Evolutionary conservation across 371 early-diverging fungal species (phyloP).

Genomic region (Dichotomocladium elegans): DNA sequence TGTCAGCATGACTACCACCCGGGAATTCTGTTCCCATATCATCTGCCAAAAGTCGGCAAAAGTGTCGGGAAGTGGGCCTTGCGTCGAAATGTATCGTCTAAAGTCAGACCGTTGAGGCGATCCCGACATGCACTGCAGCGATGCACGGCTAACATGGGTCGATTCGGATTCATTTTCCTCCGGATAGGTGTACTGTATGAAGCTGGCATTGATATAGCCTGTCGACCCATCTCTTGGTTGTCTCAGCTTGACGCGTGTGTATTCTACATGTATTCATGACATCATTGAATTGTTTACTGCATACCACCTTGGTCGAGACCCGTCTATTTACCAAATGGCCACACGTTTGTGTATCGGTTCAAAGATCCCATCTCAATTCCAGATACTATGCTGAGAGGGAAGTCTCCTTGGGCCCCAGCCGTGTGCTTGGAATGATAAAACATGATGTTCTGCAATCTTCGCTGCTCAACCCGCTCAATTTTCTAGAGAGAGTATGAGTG

Average conservation of each 20-base stretch:
- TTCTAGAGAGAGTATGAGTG: constrained; percentile 31
- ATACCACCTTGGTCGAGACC: neutral
- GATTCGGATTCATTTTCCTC: neutral
- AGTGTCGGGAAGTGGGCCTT: constrained; percentile 84
- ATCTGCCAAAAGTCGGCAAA: constrained; percentile 89
- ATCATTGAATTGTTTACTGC: neutral
- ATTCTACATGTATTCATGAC: constrained; percentile 26
- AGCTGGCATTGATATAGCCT: constrained; percentile 84
- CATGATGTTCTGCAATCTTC: constrained; percentile 62
- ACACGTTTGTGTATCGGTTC: constrained; percentile 78
- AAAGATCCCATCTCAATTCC: constrained; percentile 63
- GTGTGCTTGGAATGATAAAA: constrained; percentile 48
- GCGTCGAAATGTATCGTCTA: constrained; percentile 77
- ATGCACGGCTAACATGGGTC: constrained; percentile 5
- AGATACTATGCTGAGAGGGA: constrained; percentile 59
- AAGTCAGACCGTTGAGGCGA: constrained; percentile 7
- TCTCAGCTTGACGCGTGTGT: constrained; percentile 49
- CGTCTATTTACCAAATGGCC: constrained; percentile 60
- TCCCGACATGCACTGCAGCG: constrained; percentile 14
- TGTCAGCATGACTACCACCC: constrained; percentile 88
- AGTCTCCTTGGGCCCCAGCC: constrained; percentile 28
- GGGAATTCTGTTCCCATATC: constrained; percentile 79
- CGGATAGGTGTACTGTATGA: constrained; percentile 22
- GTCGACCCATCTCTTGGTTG: constrained; percentile 21
- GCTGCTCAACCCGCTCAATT: constrained; percentile 56